phyloP scores from a whole-genome alignment of 805 yeast genomes.

The Metschnikowia baotianmanensis region DNA sequence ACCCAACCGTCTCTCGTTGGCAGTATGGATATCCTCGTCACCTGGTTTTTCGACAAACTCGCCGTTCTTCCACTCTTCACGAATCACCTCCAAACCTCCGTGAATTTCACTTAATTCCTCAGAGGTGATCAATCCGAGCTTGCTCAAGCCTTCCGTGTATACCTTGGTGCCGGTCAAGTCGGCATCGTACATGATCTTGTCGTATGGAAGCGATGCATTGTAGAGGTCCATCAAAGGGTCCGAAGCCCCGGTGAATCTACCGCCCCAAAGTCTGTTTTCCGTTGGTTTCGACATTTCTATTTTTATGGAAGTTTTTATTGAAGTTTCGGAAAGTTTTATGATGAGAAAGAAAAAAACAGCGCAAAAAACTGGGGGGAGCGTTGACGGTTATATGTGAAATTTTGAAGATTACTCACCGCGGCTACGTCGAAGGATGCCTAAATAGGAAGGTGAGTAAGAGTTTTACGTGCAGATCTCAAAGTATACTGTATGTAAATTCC shows the following conservation, averaged over 20 bases:
- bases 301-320: background rate
- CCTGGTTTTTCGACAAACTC: slow-evolving; percentile 74
- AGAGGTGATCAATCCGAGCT: slow-evolving; percentile 68
- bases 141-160: slow-evolving; percentile 82
- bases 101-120: slow-evolving; percentile 82
- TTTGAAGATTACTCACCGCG: slow-evolving; percentile 25
- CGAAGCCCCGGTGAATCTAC: slow-evolving; percentile 94
- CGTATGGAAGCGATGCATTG: slow-evolving; percentile 96
- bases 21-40: slow-evolving; percentile 98
- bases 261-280: slow-evolving; percentile 92
- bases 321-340: background rate
- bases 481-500: background rate
- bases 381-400: slow-evolving; percentile 2
- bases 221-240: slow-evolving; percentile 97
- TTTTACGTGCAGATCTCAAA: background rate
- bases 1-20: slow-evolving; percentile 96
- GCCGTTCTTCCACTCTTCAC: slow-evolving; percentile 76
- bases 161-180: slow-evolving; percentile 94
- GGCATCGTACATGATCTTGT: slow-evolving; percentile 89
- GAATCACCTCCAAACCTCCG: slow-evolving; percentile 69
- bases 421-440: slow-evolving; percentile 14
- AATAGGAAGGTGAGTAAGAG: slow-evolving; percentile 11
- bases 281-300: slow-evolving; percentile 40
- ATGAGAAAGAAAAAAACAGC: background rate
- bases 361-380: background rate